Base-by-base conservation (phyloP, 352 stramenopile genomes). In the Globisporangium okanoganense region DNA sequence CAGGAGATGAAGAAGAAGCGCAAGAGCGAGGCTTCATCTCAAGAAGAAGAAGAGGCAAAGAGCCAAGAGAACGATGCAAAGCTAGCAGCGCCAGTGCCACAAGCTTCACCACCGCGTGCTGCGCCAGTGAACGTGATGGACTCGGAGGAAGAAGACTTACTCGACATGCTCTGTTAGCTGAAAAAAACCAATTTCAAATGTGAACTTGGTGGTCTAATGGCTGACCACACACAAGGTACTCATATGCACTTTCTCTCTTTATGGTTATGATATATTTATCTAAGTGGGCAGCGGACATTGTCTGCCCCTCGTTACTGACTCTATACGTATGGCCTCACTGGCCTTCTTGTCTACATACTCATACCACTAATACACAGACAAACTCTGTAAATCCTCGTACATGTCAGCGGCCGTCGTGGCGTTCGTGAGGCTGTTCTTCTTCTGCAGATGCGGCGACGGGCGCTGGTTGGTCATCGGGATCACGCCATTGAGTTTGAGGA, bases 301-400 rank as follows among this genome's bases (percentile, higher is more conserved):
- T 47, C 40, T 24, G n/a, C 16, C 40, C 40, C 40, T 47, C 40
- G 36, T 41, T 41, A 50, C 20, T 50, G 13, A 52, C 45, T 52
- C 24, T 52, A 27, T 52, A 52, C 14, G 45, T 20, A 22, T 29
- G 22, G 27, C 12, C 33, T 36, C 31, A 36, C 31, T 10, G 3
- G 31, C 7, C 13, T 54, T 10, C 20, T 18, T 40, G 10, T 14
- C 24, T 38, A 14, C n/a, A n/a, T n/a, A n/a, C n/a, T n/a, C n/a
- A n/a, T n/a, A n/a, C n/a, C n/a, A n/a, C n/a, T 14, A 25, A 33
- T 48, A 25, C 16, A 33, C 20, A 38, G 9, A 22, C 63, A 60
- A 3, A 31, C 18, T 58, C 67, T 83, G 83, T 56, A 83, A 57
- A 59, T 83, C 73, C 56, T 87, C 78, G 71, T 87, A 87, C 78